Evolutionary conservation across 371 early-diverging fungal species (phyloP), one percentile per base, ranked within the genome.

Genomic region (Sporodiniella umbellata): DNA sequence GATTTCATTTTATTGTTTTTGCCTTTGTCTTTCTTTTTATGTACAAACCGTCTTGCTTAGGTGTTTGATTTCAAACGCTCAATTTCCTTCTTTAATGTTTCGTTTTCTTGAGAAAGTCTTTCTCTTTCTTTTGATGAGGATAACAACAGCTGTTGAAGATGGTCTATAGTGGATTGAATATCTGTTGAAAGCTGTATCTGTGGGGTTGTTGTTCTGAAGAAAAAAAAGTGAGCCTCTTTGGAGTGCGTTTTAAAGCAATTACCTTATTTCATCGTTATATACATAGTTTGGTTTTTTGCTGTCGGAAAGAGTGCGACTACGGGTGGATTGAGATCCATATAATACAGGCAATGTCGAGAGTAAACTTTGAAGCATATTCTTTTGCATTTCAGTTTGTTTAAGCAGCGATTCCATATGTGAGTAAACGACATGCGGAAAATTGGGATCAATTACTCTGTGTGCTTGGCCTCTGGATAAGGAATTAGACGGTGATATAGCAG

Each of bases 391-490:
- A 2, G 54, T 56, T 31, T 60, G 64, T 40, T 54, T 57, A 14
- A 60, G 22, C n/a, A 60, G n/a, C 23, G 38, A 51, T 18, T 63
- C 64, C 52, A 63, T 49, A 26, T 60, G 64, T 2, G 58, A 28
- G 30, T 48, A 57, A 15, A 60, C 19, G 45, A 60, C 37, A 33
- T 62, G 47, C 4, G 58, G 42, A 22, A 53, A 48, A 2, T 55
- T 48, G 6, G 51, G 25, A 14, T 63, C 58, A 26, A 44, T 46
- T 24, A 58, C 46, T 28, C 53, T 56, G 33, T 47, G 43, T 8
- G 47, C 56, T 56, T 49, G 70, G 38, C 78, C 72, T 64, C 52
- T 68, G 48, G 31, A 72, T 52, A 67, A 25, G 8, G 68, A 67
- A 25, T 38, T 54, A 23, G 57, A 52, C 4, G 68, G 68, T 19